Evolutionary conservation across 441 rosid genomes (phyloP).

Genomic region (Euphorbia schlechtendalii): DNA sequence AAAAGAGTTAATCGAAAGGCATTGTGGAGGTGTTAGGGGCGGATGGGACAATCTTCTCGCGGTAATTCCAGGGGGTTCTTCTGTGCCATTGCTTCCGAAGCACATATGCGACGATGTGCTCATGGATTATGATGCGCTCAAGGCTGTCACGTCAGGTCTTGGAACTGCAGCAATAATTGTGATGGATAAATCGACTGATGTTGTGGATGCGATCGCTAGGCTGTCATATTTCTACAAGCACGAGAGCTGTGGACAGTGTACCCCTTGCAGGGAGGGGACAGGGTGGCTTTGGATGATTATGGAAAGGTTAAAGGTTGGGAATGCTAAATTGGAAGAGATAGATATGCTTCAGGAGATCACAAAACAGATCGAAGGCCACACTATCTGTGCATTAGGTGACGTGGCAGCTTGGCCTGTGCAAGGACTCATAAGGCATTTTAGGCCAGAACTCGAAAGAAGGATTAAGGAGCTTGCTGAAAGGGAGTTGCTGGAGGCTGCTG

Average conservation of each 20-base stretch:
- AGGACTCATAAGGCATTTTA: slow-evolving; percentile 94
- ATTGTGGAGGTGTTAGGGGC: slow-evolving; percentile 95
- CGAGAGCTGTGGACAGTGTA: slow-evolving; percentile 99
- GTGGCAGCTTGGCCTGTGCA: slow-evolving; percentile 99
- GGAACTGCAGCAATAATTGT: slow-evolving; percentile 98
- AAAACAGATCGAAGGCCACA: slow-evolving; percentile 98
- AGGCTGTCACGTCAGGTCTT: slow-evolving; percentile 91
- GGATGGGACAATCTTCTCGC: slow-evolving; percentile 99
- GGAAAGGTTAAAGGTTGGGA: slow-evolving; percentile 97
- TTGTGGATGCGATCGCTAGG: slow-evolving; percentile 98
- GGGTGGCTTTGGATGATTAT: slow-evolving; percentile 99
- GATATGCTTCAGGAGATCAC: slow-evolving; percentile 99
- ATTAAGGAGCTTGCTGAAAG: slow-evolving; percentile 81
- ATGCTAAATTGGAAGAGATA: slow-evolving; percentile 94
- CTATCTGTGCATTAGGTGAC: slow-evolving; percentile 98
- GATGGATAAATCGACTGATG: slow-evolving; percentile 98
- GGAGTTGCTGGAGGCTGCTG: slow-evolving; percentile 91
- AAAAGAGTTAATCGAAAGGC: slow-evolving; percentile 90
- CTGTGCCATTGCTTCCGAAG: slow-evolving; percentile 87
- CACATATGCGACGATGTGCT: slow-evolving; percentile 82
- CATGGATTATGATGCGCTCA: slow-evolving; percentile 97
- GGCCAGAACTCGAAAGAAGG: slow-evolving; percentile 98
- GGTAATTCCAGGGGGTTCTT: slow-evolving; percentile 91
- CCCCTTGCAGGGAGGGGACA: slow-evolving; percentile 98
- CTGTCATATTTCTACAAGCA: slow-evolving; percentile 99